Evolutionary conservation across 2,329 filamentous ascomycete species (phyloP), one percentile per base, ranked within the genome.

Genomic region (Chaetomiaceae sp.): DNA sequence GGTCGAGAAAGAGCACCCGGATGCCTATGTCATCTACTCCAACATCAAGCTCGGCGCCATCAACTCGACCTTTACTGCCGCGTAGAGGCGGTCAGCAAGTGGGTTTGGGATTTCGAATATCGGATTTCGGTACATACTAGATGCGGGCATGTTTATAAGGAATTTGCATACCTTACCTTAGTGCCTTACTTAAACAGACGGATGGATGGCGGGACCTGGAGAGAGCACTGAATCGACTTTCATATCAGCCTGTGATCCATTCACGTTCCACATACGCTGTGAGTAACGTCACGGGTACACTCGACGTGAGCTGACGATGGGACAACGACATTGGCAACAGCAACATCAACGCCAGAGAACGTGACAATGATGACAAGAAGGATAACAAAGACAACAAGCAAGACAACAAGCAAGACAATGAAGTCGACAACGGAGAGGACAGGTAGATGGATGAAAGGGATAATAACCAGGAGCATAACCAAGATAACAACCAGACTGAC

Each of bases 11-110:
- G 63, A 67, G 17, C 61, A 68, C 39, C 69, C 75, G 1, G 68
- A 71, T 58, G 66, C 76, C 47, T 70, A 67, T 53, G 75, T 78
- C 38, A 66, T 69, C 22, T 79, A 71, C 66, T 77, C 74, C 45
- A 77, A 77, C 66, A 77, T 79, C 69, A 76, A 73, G 69, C 25
- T 64, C 53, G 76, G 76, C 4, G 68, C 74, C 19, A 69, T 78
- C 59, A 72, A 72, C 63, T 75, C 72, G 15, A 79, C 75, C 48
- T 77, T 68, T 34, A 51, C 58, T 20, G 60, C 61, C 37, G 56
- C 47, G 33, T 60, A 56, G 43, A 52, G 15, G 37, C 12, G n/a
- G 29, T 27, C 12, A 25, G 15, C 1, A 25, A 22, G 36, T 34
- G 31, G 6, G 12, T 8, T 33, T 22, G 34, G 17, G 27, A 20